A percentile compares a stretch with the other conserved stretches of the same genome.
Evolutionary conservation across 768 basidiomycete genomes (phyloP).

Genomic region (Lepiota venenata): DNA sequence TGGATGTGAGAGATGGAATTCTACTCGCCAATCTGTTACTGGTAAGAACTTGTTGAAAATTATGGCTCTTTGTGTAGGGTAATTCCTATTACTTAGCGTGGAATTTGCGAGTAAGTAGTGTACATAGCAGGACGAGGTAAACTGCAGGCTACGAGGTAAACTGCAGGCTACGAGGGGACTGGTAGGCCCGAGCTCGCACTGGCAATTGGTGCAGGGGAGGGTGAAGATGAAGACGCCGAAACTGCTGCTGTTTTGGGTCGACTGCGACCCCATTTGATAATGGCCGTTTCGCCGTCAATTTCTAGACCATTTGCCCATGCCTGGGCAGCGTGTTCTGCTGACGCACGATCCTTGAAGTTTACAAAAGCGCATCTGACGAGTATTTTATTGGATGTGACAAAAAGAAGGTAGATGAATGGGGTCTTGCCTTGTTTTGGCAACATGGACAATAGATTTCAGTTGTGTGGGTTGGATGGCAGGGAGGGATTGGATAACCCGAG

Average conservation of each 20-base stretch:
- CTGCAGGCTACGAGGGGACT: slow-evolving; percentile 16
- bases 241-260: slow-evolving; percentile 37
- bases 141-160: slow-evolving; percentile 12
- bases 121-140: not conserved
- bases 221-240: slow-evolving; percentile 10
- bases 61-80: too few relatives aligned
- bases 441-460: slow-evolving; percentile 82
- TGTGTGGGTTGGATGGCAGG: slow-evolving; percentile 60
- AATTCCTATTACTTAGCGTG: too few relatives aligned
- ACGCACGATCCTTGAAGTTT: slow-evolving; percentile 79
- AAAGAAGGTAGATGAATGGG: not conserved
- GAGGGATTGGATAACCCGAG: slow-evolving; percentile 64
- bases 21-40: too few relatives aligned
- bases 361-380: slow-evolving; percentile 83
- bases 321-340: slow-evolving; percentile 87
- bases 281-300: slow-evolving; percentile 68
- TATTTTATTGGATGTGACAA: not conserved
- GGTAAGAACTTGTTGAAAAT: too few relatives aligned
- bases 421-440: slow-evolving; percentile 70
- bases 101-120: not conserved
- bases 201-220: slow-evolving; percentile 15
- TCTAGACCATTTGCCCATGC: slow-evolving; percentile 92
- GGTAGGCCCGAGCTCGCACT: slow-evolving; percentile 9
- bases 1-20: too few relatives aligned
- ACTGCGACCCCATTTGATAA: slow-evolving; percentile 89